Evolutionary conservation across 305 asterid species (phyloP).

Genomic region (Lippia alba): DNA sequence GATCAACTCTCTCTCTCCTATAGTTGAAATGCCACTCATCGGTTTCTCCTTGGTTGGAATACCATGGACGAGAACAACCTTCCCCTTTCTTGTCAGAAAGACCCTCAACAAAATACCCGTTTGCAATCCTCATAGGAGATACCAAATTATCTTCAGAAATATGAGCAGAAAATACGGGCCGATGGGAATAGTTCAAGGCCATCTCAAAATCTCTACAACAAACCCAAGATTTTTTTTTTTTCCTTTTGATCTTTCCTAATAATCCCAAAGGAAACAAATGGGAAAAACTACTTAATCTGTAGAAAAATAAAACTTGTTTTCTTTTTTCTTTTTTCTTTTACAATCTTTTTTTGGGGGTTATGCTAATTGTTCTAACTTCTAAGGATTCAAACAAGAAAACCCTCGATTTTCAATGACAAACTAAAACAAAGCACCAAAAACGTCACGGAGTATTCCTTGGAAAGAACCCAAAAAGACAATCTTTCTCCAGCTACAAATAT

Average conservation of each 20-base stretch:
- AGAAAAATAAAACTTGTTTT: slow-evolving; percentile 15
- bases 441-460: slow-evolving; percentile 74
- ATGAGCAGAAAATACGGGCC: slow-evolving; percentile 59
- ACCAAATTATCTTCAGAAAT: slow-evolving; percentile 62
- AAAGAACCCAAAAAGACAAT: slow-evolving; percentile 40
- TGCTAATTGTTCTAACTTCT: not conserved
- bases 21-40: slow-evolving; percentile 44
- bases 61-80: slow-evolving; percentile 47
- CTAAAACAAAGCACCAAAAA: slow-evolving; percentile 86
- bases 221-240: slow-evolving; percentile 27
- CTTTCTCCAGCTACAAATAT: slow-evolving; percentile 36
- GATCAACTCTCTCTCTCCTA: slow-evolving; percentile 49
- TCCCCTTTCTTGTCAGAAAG: slow-evolving; percentile 59
- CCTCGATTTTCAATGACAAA: slow-evolving; percentile 84
- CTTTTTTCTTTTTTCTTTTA: slow-evolving; percentile 15
- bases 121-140: slow-evolving; percentile 64
- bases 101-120: slow-evolving; percentile 70
- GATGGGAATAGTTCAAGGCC: slow-evolving; percentile 88
- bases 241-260: slow-evolving; percentile 17
- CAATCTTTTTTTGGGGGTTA: not conserved
- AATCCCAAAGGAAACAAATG: slow-evolving; percentile 18
- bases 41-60: slow-evolving; percentile 42
- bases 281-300: slow-evolving; percentile 18
- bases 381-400: slow-evolving; percentile 62
- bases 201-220: slow-evolving; percentile 56